Percentiles rank a stretch among this genome's conserved stretches.
phyloP scores from a whole-genome alignment of 2,329 filamentous ascomycete genomes.

The Chalaropsis ovoidea region DNA sequence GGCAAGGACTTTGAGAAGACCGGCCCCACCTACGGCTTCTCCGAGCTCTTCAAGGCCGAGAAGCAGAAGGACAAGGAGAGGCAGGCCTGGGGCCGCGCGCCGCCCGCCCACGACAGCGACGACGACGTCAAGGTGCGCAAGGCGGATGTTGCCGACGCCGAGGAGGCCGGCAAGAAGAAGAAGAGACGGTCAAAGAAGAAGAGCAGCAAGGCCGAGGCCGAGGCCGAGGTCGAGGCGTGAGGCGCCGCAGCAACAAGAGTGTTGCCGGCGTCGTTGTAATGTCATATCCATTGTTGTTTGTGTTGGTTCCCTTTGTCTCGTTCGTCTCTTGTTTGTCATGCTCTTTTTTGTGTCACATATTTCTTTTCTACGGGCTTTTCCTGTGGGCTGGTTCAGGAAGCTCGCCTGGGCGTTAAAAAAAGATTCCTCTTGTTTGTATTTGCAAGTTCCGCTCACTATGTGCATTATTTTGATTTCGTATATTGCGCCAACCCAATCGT shows the following conservation, averaged over 20 bases:
- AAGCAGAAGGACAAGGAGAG: conserved; percentile 30
- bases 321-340: neutral
- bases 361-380: neutral
- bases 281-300: conserved; percentile 12
- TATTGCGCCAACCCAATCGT: neutral
- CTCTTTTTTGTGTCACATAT: too few relatives aligned
- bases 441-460: too few relatives aligned
- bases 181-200: conserved; percentile 46
- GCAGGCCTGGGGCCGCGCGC: conserved; percentile 14
- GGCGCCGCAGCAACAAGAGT: neutral
- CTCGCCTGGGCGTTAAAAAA: neutral
- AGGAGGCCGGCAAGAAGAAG: conserved; percentile 33
- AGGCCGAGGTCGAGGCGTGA: neutral
- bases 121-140: conserved; percentile 31
- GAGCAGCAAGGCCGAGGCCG: conserved; percentile 34
- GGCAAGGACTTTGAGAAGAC: conserved; percentile 47
- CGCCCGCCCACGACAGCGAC: conserved; percentile 18
- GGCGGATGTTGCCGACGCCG: conserved; percentile 30
- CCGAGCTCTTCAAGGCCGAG: conserved; percentile 31
- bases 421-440: neutral
- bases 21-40: conserved; percentile 50
- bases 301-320: neutral
- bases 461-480: too few relatives aligned
- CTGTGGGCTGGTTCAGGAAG: neutral
- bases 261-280: neutral